Percentiles rank a stretch among this genome's conserved stretches.
Evolutionary conservation across 805 yeast genomes (phyloP).

Genomic region (Saccharomyces cerevisiae): DNA sequence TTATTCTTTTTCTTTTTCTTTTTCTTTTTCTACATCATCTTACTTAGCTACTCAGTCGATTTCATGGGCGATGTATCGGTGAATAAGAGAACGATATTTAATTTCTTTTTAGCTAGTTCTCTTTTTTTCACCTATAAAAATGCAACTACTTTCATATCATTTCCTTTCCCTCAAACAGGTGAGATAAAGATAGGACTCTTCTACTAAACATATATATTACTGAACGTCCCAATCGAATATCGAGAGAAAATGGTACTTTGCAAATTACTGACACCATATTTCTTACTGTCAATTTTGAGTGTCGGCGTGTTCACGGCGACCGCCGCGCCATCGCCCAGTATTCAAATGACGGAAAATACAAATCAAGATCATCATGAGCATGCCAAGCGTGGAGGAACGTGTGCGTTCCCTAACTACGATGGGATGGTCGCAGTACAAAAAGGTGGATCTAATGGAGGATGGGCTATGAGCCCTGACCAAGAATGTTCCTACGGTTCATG

Average conservation of each 20-base stretch:
- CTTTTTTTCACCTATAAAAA: neutral
- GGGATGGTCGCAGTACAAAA: conserved; percentile 67
- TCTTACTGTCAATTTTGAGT: neutral
- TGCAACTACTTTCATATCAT: neutral
- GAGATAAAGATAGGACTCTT: neutral
- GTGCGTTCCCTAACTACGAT: conserved; percentile 58
- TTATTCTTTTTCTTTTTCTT: neutral
- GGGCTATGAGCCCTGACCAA: conserved; percentile 79
- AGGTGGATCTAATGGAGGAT: conserved; percentile 57
- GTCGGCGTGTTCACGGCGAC: neutral
- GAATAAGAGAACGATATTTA: neutral
- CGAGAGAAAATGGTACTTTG: neutral
- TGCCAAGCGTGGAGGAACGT: conserved; percentile 34
- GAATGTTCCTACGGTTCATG: conserved; percentile 65
- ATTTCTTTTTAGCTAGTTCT: neutral
- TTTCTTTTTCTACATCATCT: neutral
- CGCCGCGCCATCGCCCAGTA: neutral
- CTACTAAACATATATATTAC: neutral
- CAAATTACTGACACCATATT: neutral
- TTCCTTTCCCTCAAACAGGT: neutral
- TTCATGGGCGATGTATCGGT: neutral
- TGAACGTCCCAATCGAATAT: neutral
- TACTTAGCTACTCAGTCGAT: neutral
- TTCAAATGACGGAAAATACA: neutral
- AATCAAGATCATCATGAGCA: neutral